These are phyloP conservation scores for Aspergillus taichungensis DNA, from an alignment of 495 filamentous ascomycete genomes.

Conservation along the genomic window DNA sequence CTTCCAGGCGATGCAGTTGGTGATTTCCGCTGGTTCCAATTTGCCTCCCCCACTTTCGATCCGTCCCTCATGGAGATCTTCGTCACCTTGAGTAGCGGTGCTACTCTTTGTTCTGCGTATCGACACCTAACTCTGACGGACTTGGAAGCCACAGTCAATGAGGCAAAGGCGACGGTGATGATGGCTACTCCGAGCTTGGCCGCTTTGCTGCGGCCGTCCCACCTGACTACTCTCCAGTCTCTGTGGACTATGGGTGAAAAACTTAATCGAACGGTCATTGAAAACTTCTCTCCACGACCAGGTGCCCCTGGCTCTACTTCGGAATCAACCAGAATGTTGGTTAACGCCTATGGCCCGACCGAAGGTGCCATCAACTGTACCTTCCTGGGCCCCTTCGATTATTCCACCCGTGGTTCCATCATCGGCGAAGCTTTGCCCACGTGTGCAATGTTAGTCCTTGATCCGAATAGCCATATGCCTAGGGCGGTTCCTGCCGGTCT, in stretches of 20 bases:
- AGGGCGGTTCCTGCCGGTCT: slow-evolving; percentile 29
- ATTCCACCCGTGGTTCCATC: slow-evolving; percentile 19
- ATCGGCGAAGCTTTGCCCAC: slow-evolving; percentile 28
- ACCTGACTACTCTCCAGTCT: slow-evolving; percentile 18
- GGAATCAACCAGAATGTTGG: slow-evolving; percentile 7
- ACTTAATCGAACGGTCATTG: slow-evolving; percentile 20
- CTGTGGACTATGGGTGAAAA: slow-evolving; percentile 27
- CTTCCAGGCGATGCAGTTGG: slow-evolving; percentile 51
- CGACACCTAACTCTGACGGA: slow-evolving; percentile 16
- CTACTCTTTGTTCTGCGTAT: slow-evolving; percentile 43
- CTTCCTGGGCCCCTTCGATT: slow-evolving; percentile 16
- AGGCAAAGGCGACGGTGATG: slow-evolving; percentile 19
- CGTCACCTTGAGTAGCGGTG: slow-evolving; percentile 59
- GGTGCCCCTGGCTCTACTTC: not conserved
- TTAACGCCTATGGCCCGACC: slow-evolving; percentile 29
- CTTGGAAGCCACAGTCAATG: slow-evolving; percentile 17
- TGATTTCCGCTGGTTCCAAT: slow-evolving; percentile 64
- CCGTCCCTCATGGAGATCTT: slow-evolving; percentile 82
- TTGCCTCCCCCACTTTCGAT: slow-evolving; percentile 74
- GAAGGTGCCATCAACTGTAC: slow-evolving; percentile 27
- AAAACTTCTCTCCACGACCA: slow-evolving; percentile 13
- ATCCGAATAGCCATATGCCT: slow-evolving; percentile 17
- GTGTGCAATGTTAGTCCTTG: slow-evolving; percentile 19
- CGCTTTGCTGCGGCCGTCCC: slow-evolving; percentile 17
- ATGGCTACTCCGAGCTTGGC: slow-evolving; percentile 27